Evolutionary conservation across 139 green algal genomes (phyloP).

Genomic region (Trebouxia sp.): DNA sequence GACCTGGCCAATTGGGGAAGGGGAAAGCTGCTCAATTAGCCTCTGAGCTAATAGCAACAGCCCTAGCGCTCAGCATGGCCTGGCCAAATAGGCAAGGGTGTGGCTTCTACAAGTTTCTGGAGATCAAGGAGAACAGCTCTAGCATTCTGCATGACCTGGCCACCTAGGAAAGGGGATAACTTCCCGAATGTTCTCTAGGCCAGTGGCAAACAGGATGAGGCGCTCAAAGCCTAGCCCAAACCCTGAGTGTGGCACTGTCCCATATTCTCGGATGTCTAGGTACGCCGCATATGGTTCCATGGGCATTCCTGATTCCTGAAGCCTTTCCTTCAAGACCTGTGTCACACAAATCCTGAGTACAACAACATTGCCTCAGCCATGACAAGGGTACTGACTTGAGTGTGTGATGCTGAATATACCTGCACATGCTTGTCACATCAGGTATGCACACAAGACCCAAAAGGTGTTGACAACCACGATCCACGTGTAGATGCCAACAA

Average conservation of each 20-base stretch:
- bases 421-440: not conserved
- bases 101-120: no score
- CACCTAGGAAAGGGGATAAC: slow-evolving; percentile 98
- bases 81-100: no score
- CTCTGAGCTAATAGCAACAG: no score
- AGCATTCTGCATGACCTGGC: slow-evolving; percentile 88
- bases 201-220: slow-evolving; percentile 96
- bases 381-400: not conserved
- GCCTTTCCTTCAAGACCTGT: slow-evolving; percentile 65
- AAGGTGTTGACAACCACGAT: no score
- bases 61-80: no score
- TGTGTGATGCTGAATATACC: no score
- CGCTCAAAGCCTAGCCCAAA: slow-evolving; percentile 99
- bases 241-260: slow-evolving; percentile 90
- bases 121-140: not conserved
- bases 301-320: slow-evolving; percentile 76
- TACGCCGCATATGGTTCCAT: slow-evolving; percentile 88
- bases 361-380: no score
- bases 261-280: slow-evolving; percentile 94
- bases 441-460: no score
- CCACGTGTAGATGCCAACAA: no score
- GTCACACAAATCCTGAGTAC: not conserved
- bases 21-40: no score
- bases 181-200: slow-evolving; percentile 99
- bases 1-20: no score